Evolutionary conservation across 148 eudicot genomes (phyloP).

Genomic region (Rhododendron simsii): DNA sequence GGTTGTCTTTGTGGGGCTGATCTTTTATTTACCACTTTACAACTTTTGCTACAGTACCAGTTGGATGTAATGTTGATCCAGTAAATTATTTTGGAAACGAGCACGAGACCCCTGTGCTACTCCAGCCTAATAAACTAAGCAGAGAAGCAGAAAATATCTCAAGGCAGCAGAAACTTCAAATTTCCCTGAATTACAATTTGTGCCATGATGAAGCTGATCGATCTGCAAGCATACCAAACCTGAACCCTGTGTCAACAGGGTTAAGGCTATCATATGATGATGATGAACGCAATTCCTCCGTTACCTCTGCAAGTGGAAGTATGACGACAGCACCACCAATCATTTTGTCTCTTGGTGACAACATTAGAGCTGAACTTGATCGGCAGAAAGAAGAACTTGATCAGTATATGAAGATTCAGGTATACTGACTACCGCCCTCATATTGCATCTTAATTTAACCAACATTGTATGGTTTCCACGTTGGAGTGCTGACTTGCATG

Average conservation of each 20-base stretch:
- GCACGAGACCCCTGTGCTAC: conserved; percentile 37
- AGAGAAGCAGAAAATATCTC: conserved; percentile 56
- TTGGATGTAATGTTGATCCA: conserved; percentile 56
- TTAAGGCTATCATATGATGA: conserved; percentile 87
- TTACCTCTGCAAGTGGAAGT: conserved; percentile 84
- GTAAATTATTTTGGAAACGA: conserved; percentile 75
- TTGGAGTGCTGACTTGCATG: not conserved
- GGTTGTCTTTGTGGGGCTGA: not conserved
- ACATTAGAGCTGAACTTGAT: conserved; percentile 63
- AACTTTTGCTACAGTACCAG: conserved; percentile 48
- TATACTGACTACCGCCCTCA: conserved; percentile 15
- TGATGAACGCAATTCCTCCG: conserved; percentile 87
- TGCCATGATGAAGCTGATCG: conserved; percentile 61
- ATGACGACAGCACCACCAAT: conserved; percentile 56
- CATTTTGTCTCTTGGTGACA: conserved; percentile 55
- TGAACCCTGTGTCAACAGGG: conserved; percentile 82
- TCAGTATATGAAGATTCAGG: conserved; percentile 77
- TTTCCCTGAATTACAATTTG: conserved; percentile 53
- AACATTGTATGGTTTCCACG: not conserved
- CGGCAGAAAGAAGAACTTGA: conserved; percentile 84
- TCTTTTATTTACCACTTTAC: not conserved
- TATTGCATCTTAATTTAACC: not conserved
- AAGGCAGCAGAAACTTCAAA: conserved; percentile 75
- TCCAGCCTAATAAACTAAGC: conserved; percentile 54
- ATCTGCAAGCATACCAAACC: conserved; percentile 52